Base-by-base conservation (phyloP, 2,329 filamentous ascomycete species). In the Fusarium falciforme region DNA sequence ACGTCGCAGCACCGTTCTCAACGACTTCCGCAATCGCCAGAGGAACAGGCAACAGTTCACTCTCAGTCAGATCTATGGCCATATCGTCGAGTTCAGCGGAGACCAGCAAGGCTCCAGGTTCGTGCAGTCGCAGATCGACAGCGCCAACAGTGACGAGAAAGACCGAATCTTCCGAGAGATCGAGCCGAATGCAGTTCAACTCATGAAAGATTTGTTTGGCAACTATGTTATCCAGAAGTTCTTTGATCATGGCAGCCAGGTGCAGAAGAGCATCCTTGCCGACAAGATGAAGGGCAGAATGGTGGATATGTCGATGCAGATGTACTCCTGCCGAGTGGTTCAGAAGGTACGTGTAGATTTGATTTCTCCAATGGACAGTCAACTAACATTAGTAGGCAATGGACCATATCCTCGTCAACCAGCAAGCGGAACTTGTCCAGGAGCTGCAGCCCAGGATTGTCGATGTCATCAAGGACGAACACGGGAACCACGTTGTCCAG, bases 141-240 rank as follows among this genome's bases (percentile, higher is more conserved):
- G 91, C 2, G 96, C 96, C 64, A 98, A 97, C 80, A 98, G 95
- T 78, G 96, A 98, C 70, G 96, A 98, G 80, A 98, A 98, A 83
- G 94, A 97, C 35, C 92, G 92, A 65, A 90, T 98, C 1, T 98
- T 98, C 85, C 87, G 89, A 1, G 96, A 98, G 82, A 94, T 99
- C 54, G 89, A 93, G 76, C 90, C 91, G 1, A 96, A 99, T 75
- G 91, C 93, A 2, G 83, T 97, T 33, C 94, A 96, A 79, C 86
- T 99, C 57, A 98, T 98, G 94, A 96, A 93, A 54, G 96, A 98
- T 81, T 93, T 98, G 0, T 99, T 98, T 80, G 96, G 96, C 63
- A 99, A 99, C 82, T 99, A 98, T 80, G 96, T 99, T 38, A 95
- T 98, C 42, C 96, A 99, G 80, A 98, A 98, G 82, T 92, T 98